Evolutionary conservation across 805 yeast genomes (phyloP).

Genomic region (Spathaspora passalidarum): DNA sequence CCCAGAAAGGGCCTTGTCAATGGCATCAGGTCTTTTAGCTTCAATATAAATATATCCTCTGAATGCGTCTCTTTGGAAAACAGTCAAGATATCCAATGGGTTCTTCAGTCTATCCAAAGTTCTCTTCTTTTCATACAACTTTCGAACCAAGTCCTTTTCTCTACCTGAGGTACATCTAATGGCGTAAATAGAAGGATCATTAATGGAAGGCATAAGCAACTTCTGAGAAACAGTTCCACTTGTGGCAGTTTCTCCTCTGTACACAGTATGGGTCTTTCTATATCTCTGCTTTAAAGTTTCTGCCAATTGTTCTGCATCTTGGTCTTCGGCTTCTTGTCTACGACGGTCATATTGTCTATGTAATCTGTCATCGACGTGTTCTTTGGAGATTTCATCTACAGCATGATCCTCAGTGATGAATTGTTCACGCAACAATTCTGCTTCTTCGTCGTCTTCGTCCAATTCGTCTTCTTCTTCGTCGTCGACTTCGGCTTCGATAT

Average conservation of each 20-base stretch:
- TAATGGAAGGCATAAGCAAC: slow-evolving; percentile 88
- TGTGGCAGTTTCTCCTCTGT: slow-evolving; percentile 76
- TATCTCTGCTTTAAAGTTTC: slow-evolving; percentile 89
- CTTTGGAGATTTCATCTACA: slow-evolving; percentile 39
- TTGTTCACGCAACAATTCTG: slow-evolving; percentile 82
- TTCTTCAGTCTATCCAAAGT: slow-evolving; percentile 70
- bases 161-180: slow-evolving; percentile 89
- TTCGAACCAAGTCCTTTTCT: slow-evolving; percentile 87
- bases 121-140: slow-evolving; percentile 77
- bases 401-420: slow-evolving; percentile 74
- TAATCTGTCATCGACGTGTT: slow-evolving; percentile 62
- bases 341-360: slow-evolving; percentile 91
- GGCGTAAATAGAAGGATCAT: slow-evolving; percentile 96
- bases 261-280: slow-evolving; percentile 80
- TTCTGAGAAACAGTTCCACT: slow-evolving; percentile 78
- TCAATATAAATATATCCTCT: slow-evolving; percentile 91
- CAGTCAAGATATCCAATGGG: slow-evolving; percentile 83
- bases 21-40: slow-evolving; percentile 91
- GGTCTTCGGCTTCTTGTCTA: slow-evolving; percentile 82
- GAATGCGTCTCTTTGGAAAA: slow-evolving; percentile 91
- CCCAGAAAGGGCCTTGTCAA: slow-evolving; percentile 83
- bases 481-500: slow-evolving; percentile 98
- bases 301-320: slow-evolving; percentile 92
- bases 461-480: slow-evolving; percentile 94
- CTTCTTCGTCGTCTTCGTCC: slow-evolving; percentile 86